Base-by-base conservation (phyloP, 805 yeast species). In the Komagataella pseudopastoris region DNA sequence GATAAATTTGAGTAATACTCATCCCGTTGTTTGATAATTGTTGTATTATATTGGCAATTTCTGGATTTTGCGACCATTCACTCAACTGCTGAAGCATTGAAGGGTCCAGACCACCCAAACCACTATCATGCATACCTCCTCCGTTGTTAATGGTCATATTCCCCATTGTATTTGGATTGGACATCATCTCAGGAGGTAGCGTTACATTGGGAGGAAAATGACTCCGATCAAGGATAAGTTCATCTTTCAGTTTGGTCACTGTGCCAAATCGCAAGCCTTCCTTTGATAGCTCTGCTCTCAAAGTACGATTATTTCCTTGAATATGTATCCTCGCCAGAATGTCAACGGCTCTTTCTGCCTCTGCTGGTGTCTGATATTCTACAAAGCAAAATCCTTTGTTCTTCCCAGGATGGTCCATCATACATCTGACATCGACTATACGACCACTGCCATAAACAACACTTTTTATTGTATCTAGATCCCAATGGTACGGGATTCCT, bases 361-460 rank as follows among this genome's bases (percentile, higher is more conserved):
- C 80, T 47, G 66, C 68, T 1, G 82, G 75, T 17, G 69, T 63
- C 2, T 63, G 56, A 58, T 78, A 82, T 62, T 82, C 87, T 24
- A 82, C 75, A 59, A 82, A 82, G 53, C 84, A 77, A 57, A 75
- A 82, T n/a, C 85, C 85, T 59, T 81, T 81, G 58, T 79, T 77
- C 55, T 77, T 76, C 8, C 81, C 79, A 8, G 75, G 75, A 59
- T 71, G 70, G 60, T 79, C 79, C 72, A 71, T 73, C 66, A 83
- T 73, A 64, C 83, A 63, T 56, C 87, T 72, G 6, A 84, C 83
- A 55, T 81, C 87, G 14, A 81, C 80, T 23, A 85, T 77, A 2
- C 77, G 76, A 1, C 93, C 93, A 7, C 85, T 73, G 1, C 90
- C 90, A 51, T 85, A 81, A 22, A 84, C 81, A 8, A 85, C 77